Evolutionary conservation across 805 yeast species (phyloP), one percentile per base, ranked within the genome.

Genomic region (Wickerhamiella azymoides): DNA sequence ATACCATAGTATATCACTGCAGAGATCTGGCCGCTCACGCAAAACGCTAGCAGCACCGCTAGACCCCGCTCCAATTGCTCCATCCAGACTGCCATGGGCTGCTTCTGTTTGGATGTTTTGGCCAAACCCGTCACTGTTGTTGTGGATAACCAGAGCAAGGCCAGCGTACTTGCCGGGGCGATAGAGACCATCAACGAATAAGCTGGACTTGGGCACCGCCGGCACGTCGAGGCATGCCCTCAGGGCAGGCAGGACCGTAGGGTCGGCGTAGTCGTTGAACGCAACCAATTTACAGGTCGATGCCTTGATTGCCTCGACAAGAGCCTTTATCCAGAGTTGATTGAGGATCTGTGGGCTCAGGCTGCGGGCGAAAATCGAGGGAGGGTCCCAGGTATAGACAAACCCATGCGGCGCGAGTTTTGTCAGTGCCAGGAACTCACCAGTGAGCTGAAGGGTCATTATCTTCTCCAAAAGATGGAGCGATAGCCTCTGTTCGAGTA

Each of bases 301-400:
- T 1, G 35, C 42, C 10, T 48, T 28, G 9, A 47, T 40, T 1
- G 40, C 50, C n/a, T 41, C 8, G 24, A 42, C 40, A 10, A 54
- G 35, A 1, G 54, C 49, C 13, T 36, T 45, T 3, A 35, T 40
- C 53, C 55, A 52, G 2, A 52, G 21, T 19, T 39, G 41, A 39
- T 54, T 55, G 5, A 54, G 38, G 8, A 47, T 10, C 10, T 40
- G 49, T 10, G 47, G 38, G 18, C 33, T 47, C 5, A 54, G 18
- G 9, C 41, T 25, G 10, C 33, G 41, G 5, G 57, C 55, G 28
- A 54, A 54, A 11, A 52, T 50, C 1, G 49, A 50, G 5, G 55
- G 54, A 6, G 57, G 56, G 26, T 54, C 56, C 57, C 57, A 54
- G 10, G 56, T 54, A 32, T 54, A 54, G 18, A 47, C 40, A 33